Conservation (phyloP, 2,329 filamentous ascomycete species). For the Sporothrix globosa region DNA sequence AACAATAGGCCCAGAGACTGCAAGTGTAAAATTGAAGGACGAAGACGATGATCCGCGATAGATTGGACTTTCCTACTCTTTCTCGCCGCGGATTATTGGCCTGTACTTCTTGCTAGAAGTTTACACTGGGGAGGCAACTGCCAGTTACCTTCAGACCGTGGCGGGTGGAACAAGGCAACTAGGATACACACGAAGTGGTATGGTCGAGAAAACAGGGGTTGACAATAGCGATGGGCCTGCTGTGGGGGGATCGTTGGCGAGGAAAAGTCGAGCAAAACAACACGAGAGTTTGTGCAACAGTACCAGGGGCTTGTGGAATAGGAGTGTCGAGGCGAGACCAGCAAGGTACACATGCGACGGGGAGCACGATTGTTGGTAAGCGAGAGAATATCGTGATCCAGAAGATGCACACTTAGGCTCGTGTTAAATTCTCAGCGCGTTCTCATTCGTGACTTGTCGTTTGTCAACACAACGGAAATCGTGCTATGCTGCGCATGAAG, state of each 20-base stretch:
- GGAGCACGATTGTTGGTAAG: neutral
- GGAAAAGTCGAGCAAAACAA: constrained; percentile 3
- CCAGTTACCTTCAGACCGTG: constrained; percentile 18
- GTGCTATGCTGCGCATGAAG: neutral
- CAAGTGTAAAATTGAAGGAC: neutral
- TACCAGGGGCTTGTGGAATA: neutral
- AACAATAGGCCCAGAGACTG: neutral
- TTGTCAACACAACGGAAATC: neutral
- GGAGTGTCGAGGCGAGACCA: neutral
- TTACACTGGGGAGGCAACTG: neutral
- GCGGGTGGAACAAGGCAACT: neutral
- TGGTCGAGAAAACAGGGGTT: neutral
- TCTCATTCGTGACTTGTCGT: constrained; percentile 1
- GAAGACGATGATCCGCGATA: neutral
- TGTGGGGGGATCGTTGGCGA: neutral
- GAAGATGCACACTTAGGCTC: neutral
- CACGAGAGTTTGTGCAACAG: constrained; percentile 16
- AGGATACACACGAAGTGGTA: constrained; percentile 1
- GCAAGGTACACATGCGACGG: neutral
- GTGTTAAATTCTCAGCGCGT: neutral
- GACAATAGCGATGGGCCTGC: neutral
- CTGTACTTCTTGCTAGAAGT: neutral
- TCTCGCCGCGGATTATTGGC: neutral
- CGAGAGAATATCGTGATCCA: neutral
- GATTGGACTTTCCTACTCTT: neutral